Percentiles rank a stretch among this genome's conserved stretches.
Evolutionary conservation across 352 stramenopile species (phyloP).

Genomic region (Globisporangium paroecandrum): DNA sequence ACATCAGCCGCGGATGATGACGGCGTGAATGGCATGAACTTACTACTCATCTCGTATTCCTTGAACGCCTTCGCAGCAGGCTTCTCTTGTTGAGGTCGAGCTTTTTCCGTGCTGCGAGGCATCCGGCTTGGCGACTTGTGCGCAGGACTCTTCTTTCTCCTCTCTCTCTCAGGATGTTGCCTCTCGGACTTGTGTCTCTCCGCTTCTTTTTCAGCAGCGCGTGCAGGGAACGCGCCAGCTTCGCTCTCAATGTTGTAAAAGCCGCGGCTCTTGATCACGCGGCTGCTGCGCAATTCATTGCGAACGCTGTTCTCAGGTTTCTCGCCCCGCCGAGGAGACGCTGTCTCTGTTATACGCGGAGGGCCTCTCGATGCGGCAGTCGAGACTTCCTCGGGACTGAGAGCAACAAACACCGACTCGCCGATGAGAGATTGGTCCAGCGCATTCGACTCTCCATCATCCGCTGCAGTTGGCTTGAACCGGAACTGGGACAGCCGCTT

Average conservation of each 20-base stretch:
- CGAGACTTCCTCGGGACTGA: constrained; percentile 22
- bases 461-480: neutral
- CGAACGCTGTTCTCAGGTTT: neutral
- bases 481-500: constrained; percentile 42
- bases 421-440: constrained; percentile 61
- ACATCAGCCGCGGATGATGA: neutral
- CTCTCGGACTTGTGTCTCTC: neutral
- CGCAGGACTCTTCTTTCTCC: neutral
- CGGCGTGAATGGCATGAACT: neutral
- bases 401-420: constrained; percentile 68
- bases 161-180: neutral
- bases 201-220: neutral
- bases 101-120: constrained; percentile 1
- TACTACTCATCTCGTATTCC: constrained; percentile 4
- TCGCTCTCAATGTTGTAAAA: constrained; percentile 64
- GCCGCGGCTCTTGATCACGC: constrained; percentile 72
- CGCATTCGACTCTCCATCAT: constrained; percentile 25
- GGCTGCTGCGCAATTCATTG: constrained; percentile 40
- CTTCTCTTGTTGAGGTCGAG: neutral
- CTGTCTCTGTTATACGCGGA: constrained; percentile 31
- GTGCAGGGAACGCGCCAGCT: constrained; percentile 8
- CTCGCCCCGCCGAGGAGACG: constrained; percentile 28
- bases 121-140: constrained; percentile 3
- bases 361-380: constrained; percentile 7
- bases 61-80: neutral